Evolutionary conservation across 306 rosid species (phyloP).

Genomic region (Quercus engelmannii): DNA sequence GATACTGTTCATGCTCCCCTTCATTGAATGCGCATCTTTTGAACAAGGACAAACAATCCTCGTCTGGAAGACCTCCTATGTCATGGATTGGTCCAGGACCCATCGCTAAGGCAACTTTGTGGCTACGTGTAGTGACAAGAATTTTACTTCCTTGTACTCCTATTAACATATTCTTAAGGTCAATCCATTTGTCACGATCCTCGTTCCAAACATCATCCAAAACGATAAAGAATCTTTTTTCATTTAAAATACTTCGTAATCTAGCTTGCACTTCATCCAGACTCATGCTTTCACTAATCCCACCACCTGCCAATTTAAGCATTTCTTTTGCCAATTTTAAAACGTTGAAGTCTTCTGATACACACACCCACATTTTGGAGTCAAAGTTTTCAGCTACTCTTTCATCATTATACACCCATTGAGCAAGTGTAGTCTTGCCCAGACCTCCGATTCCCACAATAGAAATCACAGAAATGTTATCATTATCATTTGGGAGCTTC

Average conservation of each 20-base stretch:
- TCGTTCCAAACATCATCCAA: constrained; percentile 51
- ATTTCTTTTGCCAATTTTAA: not conserved
- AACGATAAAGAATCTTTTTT: constrained; percentile 27
- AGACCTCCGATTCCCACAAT: no score
- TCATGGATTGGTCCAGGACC: no score
- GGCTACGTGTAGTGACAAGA: constrained; percentile 34
- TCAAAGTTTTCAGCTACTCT: no score
- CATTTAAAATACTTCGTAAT: not conserved
- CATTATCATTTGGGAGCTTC: no score
- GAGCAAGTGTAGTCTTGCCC: no score
- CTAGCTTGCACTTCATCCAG: not conserved
- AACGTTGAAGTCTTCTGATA: constrained; percentile 7
- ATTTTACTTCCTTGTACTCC: constrained; percentile 37
- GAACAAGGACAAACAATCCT: no score
- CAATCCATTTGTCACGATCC: constrained; percentile 20
- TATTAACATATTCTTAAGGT: constrained; percentile 13
- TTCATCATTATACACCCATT: no score
- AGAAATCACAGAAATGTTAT: no score
- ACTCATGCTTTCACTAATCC: not conserved
- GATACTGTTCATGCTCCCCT: no score
- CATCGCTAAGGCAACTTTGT: constrained; percentile 24
- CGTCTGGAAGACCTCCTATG: no score
- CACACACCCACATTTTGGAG: constrained; percentile 27
- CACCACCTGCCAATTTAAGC: not conserved
- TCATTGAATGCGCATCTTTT: no score